Evolutionary conservation across 164 flowering plant species (phyloP).

Genomic region (Annona cherimola): DNA sequence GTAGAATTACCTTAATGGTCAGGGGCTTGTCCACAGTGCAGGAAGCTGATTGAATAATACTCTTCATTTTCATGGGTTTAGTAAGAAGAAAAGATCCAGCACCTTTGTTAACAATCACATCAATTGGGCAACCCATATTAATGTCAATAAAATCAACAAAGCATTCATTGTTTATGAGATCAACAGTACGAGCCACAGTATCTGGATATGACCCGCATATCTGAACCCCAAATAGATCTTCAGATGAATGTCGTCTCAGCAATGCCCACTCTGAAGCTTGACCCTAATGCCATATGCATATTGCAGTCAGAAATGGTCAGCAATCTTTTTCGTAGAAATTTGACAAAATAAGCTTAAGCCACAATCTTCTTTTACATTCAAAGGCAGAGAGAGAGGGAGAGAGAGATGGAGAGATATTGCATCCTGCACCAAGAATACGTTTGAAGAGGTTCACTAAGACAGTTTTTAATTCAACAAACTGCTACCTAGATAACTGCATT

Average conservation of each 20-base stretch:
- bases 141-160: conserved; percentile 91
- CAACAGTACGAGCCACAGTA: conserved; percentile 75
- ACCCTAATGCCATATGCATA: conserved; percentile 43
- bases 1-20: conserved; percentile 68
- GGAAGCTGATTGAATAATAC: conserved; percentile 65
- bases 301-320: conserved; percentile 4
- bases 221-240: conserved; percentile 91
- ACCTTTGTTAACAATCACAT: conserved; percentile 88
- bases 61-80: conserved; percentile 85
- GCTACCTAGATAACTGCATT: too few species aligned
- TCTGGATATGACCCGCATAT: conserved; percentile 97
- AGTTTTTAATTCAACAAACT: too few species aligned
- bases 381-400: too few species aligned
- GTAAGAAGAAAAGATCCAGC: conserved; percentile 94
- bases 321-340: neutral
- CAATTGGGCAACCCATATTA: conserved; percentile 99
- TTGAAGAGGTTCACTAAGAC: too few species aligned
- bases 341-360: neutral
- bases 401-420: too few species aligned
- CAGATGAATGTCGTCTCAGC: conserved; percentile 83
- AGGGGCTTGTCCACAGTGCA: conserved; percentile 59
- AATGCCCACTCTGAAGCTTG: conserved; percentile 99
- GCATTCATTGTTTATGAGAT: conserved; percentile 80
- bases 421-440: too few species aligned
- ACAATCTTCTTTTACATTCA: too few species aligned